Percentiles rank a stretch among this genome's conserved stretches.
These are phyloP conservation scores for Fusarium nematophilum DNA, from an alignment of 2,329 filamentous ascomycete species.

Conservation along the genomic window DNA sequence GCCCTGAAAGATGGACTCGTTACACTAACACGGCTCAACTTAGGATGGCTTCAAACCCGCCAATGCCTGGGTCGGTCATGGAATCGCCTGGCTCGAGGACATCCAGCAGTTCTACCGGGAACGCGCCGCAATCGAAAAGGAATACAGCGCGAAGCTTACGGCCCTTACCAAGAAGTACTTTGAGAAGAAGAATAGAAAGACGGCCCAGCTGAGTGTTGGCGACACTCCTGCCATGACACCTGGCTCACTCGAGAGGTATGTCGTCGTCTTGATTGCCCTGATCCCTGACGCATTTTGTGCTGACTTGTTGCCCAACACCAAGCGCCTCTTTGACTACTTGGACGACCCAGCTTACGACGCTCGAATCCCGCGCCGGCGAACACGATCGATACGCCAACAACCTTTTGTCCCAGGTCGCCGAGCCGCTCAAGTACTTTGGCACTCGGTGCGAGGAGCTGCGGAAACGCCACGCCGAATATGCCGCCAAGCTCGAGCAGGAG, in stretches of 20 bases:
- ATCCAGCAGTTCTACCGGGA: conserved; percentile 98
- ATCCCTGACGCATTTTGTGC: conserved; percentile 20
- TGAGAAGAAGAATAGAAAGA: conserved; percentile 95
- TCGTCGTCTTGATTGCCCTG: not conserved
- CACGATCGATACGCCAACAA: conserved; percentile 87
- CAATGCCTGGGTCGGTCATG: conserved; percentile 89
- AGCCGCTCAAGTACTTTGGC: conserved; percentile 82
- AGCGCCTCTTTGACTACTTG: conserved; percentile 96
- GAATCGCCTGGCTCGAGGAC: conserved; percentile 95
- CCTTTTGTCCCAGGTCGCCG: conserved; percentile 82
- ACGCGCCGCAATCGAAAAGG: conserved; percentile 92
- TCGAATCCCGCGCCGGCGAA: conserved; percentile 88
- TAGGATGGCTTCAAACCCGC: conserved; percentile 97
- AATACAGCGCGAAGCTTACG: conserved; percentile 90
- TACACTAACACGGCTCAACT: conserved; percentile 13
- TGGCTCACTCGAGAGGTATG: conserved; percentile 88
- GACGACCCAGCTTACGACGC: conserved; percentile 90
- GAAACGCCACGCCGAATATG: conserved; percentile 90
- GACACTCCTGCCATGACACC: conserved; percentile 94
- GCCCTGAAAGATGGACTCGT: conserved; percentile 14
- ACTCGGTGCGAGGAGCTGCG: conserved; percentile 88
- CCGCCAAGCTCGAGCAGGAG: conserved; percentile 88
- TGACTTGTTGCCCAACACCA: conserved; percentile 34
- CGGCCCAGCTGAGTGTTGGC: conserved; percentile 87
- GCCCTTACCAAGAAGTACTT: conserved; percentile 95